A percentile compares a stretch with the other conserved stretches of the same genome.
These are phyloP conservation scores for Ophiostoma tasmaniense DNA, from an alignment of 2,329 filamentous ascomycete genomes.

Conservation along the genomic window DNA sequence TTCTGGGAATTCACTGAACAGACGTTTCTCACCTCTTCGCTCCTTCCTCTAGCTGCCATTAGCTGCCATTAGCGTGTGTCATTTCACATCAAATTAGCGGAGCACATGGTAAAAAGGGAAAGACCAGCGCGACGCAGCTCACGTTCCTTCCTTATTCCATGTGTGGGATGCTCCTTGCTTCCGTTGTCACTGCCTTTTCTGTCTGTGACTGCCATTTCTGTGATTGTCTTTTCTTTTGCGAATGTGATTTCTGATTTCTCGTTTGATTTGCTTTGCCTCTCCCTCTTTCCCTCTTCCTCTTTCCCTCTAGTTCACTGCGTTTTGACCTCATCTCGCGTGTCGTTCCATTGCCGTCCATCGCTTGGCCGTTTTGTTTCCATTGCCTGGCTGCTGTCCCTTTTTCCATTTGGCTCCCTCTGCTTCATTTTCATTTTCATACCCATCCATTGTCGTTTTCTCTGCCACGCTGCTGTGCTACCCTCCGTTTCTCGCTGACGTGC, in stretches of 20 bases:
- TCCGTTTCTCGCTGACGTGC: slow-evolving; percentile 9
- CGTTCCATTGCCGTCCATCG: not conserved
- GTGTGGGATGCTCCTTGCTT: not conserved
- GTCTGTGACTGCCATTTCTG: not conserved
- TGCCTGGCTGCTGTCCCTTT: not conserved
- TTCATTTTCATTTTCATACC: not conserved
- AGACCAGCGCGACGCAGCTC: not conserved
- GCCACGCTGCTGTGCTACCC: not conserved
- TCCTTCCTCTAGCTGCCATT: not conserved
- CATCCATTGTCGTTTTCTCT: not conserved
- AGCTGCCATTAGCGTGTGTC: slow-evolving; percentile 6
- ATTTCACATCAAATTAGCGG: not conserved
- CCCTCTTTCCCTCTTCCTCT: not conserved
- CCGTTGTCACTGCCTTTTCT: not conserved
- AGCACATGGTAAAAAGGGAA: not conserved
- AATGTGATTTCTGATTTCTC: not conserved
- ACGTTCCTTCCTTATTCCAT: not conserved
- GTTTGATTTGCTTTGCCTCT: no score
- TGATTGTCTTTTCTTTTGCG: not conserved
- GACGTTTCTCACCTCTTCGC: not conserved
- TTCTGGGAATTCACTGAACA: not conserved
- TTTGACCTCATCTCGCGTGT: not conserved
- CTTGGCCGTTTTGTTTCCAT: not conserved
- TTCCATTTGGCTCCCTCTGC: not conserved
- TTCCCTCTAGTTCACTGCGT: not conserved